Conservation (phyloP, 2,329 filamentous ascomycete species). For the Aureobasidium melanogenum region DNA sequence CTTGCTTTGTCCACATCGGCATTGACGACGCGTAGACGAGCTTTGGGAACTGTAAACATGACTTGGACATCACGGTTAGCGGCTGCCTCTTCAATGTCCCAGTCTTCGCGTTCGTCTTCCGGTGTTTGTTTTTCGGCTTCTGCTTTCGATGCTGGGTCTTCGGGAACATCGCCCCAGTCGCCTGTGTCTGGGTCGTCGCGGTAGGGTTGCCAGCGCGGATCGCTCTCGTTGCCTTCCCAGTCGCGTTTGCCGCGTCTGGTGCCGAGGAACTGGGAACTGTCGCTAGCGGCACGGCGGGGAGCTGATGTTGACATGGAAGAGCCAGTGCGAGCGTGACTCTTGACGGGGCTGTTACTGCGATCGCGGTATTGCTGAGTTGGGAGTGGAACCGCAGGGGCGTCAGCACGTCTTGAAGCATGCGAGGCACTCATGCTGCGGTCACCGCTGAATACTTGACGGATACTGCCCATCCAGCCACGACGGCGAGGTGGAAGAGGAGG, state of each 20-base stretch:
- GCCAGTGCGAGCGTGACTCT: not conserved
- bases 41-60: slow-evolving; percentile 90
- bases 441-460: slow-evolving; percentile 20
- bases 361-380: slow-evolving; percentile 10
- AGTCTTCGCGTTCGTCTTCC: slow-evolving; percentile 34
- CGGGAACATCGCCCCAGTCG: slow-evolving; percentile 26
- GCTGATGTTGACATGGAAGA: slow-evolving; percentile 3
- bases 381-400: slow-evolving; percentile 16
- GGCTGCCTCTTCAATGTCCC: slow-evolving; percentile 43
- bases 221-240: slow-evolving; percentile 20
- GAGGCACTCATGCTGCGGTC: slow-evolving; percentile 23
- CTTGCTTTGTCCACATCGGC: slow-evolving; percentile 45
- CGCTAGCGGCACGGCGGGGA: slow-evolving; percentile 36
- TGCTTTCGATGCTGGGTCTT: not conserved
- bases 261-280: slow-evolving; percentile 33
- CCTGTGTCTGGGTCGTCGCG: slow-evolving; percentile 25
- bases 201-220: slow-evolving; percentile 21
- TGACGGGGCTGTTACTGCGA: slow-evolving; percentile 12
- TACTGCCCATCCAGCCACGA: slow-evolving; percentile 24
- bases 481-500: slow-evolving; percentile 1
- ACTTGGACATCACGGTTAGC: slow-evolving; percentile 41
- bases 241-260: slow-evolving; percentile 35
- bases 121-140: not conserved
- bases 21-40: slow-evolving; percentile 83
- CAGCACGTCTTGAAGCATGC: not conserved